These are phyloP conservation scores for Colletotrichum chlorophyti DNA, from an alignment of 2,329 filamentous ascomycete species.

Conservation along the genomic window DNA sequence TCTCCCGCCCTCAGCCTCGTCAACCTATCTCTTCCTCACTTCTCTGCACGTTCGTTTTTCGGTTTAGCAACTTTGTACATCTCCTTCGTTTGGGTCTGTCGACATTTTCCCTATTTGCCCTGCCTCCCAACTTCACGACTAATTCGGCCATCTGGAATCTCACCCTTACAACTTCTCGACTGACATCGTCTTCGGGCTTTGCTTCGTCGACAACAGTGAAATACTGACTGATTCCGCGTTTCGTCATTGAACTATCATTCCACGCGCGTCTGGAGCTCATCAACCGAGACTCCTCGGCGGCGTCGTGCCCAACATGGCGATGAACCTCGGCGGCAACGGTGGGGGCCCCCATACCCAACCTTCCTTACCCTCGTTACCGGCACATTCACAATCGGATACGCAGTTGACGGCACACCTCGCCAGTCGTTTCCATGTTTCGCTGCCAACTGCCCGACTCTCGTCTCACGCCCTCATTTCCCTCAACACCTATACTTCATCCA, in stretches of 20 bases:
- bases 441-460: slow-evolving; percentile 87
- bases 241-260: background rate
- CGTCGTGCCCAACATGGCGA: slow-evolving; percentile 60
- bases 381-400: slow-evolving; percentile 80
- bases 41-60: slow-evolving; percentile 26
- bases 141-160: slow-evolving; percentile 4
- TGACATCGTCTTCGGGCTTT: background rate
- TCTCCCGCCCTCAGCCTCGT: slow-evolving; percentile 3
- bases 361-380: slow-evolving; percentile 86
- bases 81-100: slow-evolving; percentile 16
- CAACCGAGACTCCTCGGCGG: slow-evolving; percentile 7
- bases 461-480: slow-evolving; percentile 90
- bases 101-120: slow-evolving; percentile 1
- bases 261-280: slow-evolving; percentile 3
- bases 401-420: slow-evolving; percentile 84
- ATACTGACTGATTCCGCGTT: background rate
- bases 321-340: slow-evolving; percentile 58
- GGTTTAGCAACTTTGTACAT: slow-evolving; percentile 14
- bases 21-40: slow-evolving; percentile 8
- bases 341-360: slow-evolving; percentile 79
- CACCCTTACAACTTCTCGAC: background rate
- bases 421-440: slow-evolving; percentile 88
- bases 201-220: background rate
- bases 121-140: slow-evolving; percentile 7
- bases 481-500: slow-evolving; percentile 92